Conservation (phyloP, 768 basidiomycete species). For the Tulasnella sp. region DNA sequence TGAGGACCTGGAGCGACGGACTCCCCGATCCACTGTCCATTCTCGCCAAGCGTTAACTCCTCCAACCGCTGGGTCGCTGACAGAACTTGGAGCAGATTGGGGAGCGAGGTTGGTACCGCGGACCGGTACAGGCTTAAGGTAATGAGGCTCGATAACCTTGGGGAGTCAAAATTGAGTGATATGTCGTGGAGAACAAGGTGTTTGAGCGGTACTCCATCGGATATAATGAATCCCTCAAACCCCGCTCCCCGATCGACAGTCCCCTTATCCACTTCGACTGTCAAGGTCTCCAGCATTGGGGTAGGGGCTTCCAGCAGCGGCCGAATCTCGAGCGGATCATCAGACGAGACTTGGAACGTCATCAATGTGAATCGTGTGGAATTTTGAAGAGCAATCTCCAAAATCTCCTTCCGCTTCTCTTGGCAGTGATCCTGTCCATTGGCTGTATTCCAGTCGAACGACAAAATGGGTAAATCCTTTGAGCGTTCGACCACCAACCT, state of each 20-base stretch:
- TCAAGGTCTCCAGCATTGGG: neutral
- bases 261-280: neutral
- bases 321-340: neutral
- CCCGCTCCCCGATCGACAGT: neutral
- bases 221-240: neutral
- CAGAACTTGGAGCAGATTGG: too few relatives aligned
- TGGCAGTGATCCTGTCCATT: too few relatives aligned
- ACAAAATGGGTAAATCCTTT: neutral
- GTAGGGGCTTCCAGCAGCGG: neutral
- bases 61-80: too few relatives aligned
- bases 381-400: neutral
- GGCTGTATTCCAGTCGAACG: neutral
- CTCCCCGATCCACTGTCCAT: too few relatives aligned
- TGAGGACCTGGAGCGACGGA: too few relatives aligned
- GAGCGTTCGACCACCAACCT: neutral
- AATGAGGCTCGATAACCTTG: too few relatives aligned
- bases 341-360: neutral
- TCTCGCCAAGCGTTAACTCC: too few relatives aligned
- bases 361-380: neutral
- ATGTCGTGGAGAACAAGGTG: neutral
- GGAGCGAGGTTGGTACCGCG: too few relatives aligned
- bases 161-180: too few relatives aligned
- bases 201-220: neutral
- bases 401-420: neutral
- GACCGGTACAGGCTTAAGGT: too few relatives aligned